Evolutionary conservation across 2,329 filamentous ascomycete genomes (phyloP).

Genomic region (Stachybotrys echinatus): DNA sequence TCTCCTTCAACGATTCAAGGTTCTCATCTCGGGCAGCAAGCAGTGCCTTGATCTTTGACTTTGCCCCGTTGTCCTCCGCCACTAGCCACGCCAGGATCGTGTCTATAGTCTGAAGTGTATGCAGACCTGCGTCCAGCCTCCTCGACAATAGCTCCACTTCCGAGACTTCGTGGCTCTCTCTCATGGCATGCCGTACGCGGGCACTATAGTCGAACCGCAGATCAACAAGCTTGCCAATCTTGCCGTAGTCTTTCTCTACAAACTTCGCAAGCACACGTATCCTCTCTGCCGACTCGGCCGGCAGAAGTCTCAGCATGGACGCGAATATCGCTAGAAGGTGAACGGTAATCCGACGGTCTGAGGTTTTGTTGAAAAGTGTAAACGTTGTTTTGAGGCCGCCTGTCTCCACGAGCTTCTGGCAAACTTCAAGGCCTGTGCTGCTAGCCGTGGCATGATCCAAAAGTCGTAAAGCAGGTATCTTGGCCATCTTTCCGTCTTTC

Average conservation of each 20-base stretch:
- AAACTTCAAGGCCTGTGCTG: conserved; percentile 52
- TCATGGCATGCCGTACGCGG: conserved; percentile 50
- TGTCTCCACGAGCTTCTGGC: conserved; percentile 71
- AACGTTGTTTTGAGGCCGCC: conserved; percentile 83
- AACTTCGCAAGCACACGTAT: conserved; percentile 91
- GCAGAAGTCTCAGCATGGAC: conserved; percentile 73
- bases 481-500: conserved; percentile 80
- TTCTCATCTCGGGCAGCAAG: conserved; percentile 65
- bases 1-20: conserved; percentile 56
- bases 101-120: conserved; percentile 77
- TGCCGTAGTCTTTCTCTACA: conserved; percentile 89
- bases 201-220: conserved; percentile 66
- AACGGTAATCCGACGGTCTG: conserved; percentile 64
- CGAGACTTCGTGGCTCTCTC: conserved; percentile 36
- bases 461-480: conserved; percentile 69
- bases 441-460: conserved; percentile 72
- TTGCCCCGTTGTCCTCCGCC: conserved; percentile 79
- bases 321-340: conserved; percentile 83
- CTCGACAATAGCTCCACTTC: conserved; percentile 69
- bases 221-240: conserved; percentile 66
- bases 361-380: conserved; percentile 79
- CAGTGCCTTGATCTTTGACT: conserved; percentile 54
- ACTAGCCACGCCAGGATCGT: conserved; percentile 84
- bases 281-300: conserved; percentile 69
- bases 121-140: conserved; percentile 78